Percentiles rank a stretch among this genome's conserved stretches.
Conservation (phyloP, 1,284 basidiomycete genomes). For the Boletellus dicymbophilus region DNA sequence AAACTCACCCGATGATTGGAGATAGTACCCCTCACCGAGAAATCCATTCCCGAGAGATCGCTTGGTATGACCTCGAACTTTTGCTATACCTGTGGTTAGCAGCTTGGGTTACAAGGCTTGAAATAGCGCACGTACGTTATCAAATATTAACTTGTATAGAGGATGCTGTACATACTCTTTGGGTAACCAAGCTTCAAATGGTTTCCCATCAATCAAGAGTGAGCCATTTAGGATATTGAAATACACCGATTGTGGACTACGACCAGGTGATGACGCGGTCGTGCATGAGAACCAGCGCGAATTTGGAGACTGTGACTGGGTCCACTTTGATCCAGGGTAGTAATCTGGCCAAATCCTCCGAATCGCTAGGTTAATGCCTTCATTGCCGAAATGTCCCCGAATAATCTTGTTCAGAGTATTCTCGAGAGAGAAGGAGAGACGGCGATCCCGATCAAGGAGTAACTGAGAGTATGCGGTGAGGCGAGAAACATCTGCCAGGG, state of each 20-base stretch:
- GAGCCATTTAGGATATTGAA: not conserved
- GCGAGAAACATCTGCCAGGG: not conserved
- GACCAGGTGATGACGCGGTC: not conserved
- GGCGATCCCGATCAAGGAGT: not conserved
- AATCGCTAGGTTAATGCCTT: not conserved
- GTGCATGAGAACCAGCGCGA: not conserved
- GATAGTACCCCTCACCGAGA: not conserved
- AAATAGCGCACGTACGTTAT: not conserved
- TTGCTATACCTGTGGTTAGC: not conserved
- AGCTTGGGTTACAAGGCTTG: not conserved
- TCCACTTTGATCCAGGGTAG: not conserved
- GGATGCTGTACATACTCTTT: not conserved
- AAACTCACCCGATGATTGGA: not conserved
- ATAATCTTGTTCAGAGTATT: not conserved
- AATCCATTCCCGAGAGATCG: not conserved
- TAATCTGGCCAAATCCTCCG: not conserved
- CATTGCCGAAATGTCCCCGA: not conserved
- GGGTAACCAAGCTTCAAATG: not conserved
- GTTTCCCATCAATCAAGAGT: not conserved
- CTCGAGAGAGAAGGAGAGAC: not conserved
- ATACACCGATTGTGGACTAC: not conserved
- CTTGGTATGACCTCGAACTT: not conserved
- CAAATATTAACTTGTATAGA: not conserved
- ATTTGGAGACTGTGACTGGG: not conserved
- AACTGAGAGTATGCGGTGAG: not conserved